phyloP scores from a whole-genome alignment of 768 basidiomycete species.

The Phanerodontia chrysosporium region DNA sequence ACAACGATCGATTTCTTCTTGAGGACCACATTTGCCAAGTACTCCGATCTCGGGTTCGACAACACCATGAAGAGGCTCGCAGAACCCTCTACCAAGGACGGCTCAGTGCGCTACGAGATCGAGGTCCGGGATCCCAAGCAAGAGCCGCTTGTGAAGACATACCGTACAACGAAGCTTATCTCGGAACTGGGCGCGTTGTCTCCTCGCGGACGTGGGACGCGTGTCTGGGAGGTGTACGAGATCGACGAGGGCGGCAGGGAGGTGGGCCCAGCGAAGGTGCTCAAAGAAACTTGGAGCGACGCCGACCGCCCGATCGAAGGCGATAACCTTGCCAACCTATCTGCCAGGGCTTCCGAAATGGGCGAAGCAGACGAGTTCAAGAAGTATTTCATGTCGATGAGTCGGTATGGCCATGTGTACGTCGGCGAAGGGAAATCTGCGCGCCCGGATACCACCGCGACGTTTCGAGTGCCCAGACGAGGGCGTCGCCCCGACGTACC shows the following conservation, averaged over 20 bases:
- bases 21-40: neutral
- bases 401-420: neutral
- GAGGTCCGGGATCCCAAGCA: neutral
- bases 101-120: neutral
- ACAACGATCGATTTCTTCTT: neutral
- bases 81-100: neutral
- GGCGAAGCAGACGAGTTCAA: neutral
- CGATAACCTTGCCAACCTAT: neutral
- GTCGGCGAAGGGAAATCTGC: neutral
- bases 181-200: conserved; percentile 1
- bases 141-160: neutral
- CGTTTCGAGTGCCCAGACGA: neutral
- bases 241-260: neutral
- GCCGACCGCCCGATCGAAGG: neutral
- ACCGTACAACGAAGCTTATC: conserved; percentile 4
- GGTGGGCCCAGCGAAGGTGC: neutral
- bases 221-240: conserved; percentile 16
- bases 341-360: neutral
- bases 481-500: neutral
- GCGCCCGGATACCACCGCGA: neutral
- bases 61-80: neutral
- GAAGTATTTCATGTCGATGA: neutral
- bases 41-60: neutral
- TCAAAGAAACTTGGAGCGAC: conserved; percentile 6
- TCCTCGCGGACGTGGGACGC: conserved; percentile 11